These are phyloP conservation scores for Hirschioporus abietinus DNA, from an alignment of 768 basidiomycete species.

Conservation along the genomic window DNA sequence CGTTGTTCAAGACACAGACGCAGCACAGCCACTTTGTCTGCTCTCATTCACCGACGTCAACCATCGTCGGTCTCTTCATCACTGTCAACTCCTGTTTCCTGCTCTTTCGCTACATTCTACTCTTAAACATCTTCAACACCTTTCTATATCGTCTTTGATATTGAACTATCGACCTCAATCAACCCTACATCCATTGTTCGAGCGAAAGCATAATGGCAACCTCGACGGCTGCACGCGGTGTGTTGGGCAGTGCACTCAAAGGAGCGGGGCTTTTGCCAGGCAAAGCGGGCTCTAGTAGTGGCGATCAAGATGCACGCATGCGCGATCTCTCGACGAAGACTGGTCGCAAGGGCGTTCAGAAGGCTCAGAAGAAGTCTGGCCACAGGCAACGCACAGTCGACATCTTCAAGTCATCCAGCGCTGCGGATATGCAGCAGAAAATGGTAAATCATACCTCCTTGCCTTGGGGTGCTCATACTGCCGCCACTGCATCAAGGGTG, in stretches of 20 bases:
- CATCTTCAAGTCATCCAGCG: constrained; percentile 42
- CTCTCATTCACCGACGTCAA: background rate
- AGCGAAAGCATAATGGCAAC: background rate
- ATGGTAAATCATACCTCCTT: constrained; percentile 61
- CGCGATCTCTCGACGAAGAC: constrained; percentile 59
- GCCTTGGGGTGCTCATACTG: constrained; percentile 14
- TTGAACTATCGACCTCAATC: background rate
- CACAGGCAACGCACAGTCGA: constrained; percentile 60
- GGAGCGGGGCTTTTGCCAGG: constrained; percentile 58
- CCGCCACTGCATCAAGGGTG: background rate
- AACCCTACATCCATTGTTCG: background rate
- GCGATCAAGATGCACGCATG: constrained; percentile 69
- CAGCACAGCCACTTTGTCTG: background rate
- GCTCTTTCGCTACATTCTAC: background rate
- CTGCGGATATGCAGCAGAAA: constrained; percentile 42
- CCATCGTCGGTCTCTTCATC: background rate
- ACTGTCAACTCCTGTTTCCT: background rate
- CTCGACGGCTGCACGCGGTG: background rate
- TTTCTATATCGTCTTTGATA: too few relatives aligned
- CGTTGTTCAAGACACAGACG: background rate
- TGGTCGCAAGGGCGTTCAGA: constrained; percentile 61
- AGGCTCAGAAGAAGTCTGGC: constrained; percentile 53
- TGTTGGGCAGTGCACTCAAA: constrained; percentile 36
- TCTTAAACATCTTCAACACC: background rate
- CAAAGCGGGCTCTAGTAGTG: background rate